Conservation (phyloP, 2,329 filamentous ascomycete genomes). For the Massarina eburnea region DNA sequence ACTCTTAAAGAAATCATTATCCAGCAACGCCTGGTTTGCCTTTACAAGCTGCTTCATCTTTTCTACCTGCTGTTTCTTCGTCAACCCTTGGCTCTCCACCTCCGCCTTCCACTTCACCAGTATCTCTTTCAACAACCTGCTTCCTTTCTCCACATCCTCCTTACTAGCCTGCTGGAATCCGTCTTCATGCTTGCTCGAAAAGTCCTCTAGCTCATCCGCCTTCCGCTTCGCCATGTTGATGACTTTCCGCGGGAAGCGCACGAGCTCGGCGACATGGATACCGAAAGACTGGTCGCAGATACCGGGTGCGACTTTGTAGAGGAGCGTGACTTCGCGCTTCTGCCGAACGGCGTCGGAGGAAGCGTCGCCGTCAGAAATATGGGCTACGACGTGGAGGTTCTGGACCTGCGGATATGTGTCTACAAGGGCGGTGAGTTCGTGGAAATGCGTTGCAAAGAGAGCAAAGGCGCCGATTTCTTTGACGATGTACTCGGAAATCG, state of each 20-base stretch:
- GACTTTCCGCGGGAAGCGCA: constrained; percentile 94
- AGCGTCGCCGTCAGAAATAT: constrained; percentile 66
- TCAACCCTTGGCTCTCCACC: constrained; percentile 61
- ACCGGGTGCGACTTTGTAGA: constrained; percentile 95
- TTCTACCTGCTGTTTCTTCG: constrained; percentile 69
- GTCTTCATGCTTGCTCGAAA: constrained; percentile 74
- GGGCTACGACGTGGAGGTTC: constrained; percentile 94
- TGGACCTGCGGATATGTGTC: constrained; percentile 85
- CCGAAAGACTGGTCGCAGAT: constrained; percentile 98
- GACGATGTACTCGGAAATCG: constrained; percentile 96
- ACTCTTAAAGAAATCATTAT: constrained; percentile 68
- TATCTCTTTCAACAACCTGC: constrained; percentile 78
- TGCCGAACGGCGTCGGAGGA: constrained; percentile 41
- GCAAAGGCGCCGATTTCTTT: constrained; percentile 92
- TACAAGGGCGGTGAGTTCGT: constrained; percentile 89
- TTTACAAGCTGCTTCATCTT: constrained; percentile 79
- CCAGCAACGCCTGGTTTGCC: constrained; percentile 65
- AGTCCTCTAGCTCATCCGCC: constrained; percentile 96
- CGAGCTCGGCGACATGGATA: constrained; percentile 96
- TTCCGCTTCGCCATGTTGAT: constrained; percentile 99
- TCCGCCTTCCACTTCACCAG: constrained; percentile 81
- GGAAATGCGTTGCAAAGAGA: constrained; percentile 97
- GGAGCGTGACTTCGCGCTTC: constrained; percentile 78
- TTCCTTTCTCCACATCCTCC: constrained; percentile 87
- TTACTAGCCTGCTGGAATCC: constrained; percentile 56